phyloP scores from a whole-genome alignment of 2,329 filamentous ascomycete species.

The Hirsutella thompsonii region DNA sequence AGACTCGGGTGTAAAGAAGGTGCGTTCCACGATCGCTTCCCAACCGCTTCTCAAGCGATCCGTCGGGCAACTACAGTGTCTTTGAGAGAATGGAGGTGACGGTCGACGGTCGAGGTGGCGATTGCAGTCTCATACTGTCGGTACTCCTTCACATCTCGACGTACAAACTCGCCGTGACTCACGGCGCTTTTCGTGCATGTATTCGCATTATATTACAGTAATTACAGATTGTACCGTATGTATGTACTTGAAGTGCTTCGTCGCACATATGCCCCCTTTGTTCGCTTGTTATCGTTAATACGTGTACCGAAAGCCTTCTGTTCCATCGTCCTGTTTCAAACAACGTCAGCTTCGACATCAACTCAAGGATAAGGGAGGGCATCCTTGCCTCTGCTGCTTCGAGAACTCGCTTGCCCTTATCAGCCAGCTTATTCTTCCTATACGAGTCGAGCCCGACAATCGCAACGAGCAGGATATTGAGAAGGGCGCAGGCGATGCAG shows the following conservation, averaged over 20 bases:
- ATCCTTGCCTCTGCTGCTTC: constrained; percentile 35
- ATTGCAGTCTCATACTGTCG: too few species aligned
- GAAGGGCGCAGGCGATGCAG: constrained; percentile 35
- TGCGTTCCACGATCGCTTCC: too few species aligned
- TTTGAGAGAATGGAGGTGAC: too few species aligned
- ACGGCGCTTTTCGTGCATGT: too few species aligned
- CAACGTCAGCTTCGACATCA: not conserved
- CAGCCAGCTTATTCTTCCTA: constrained; percentile 33
- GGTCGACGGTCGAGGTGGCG: too few species aligned
- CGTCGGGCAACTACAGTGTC: too few species aligned
- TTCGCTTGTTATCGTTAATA: not conserved
- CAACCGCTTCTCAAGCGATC: too few species aligned
- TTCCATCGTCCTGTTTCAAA: not conserved
- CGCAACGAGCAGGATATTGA: constrained; percentile 32
- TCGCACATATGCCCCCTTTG: not conserved
- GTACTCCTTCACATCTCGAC: too few species aligned
- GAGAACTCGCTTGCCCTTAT: constrained; percentile 37
- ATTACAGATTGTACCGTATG: too few species aligned
- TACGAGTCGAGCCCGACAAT: constrained; percentile 27
- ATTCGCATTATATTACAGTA: too few species aligned
- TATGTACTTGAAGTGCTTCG: not conserved
- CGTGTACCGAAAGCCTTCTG: constrained; percentile 1
- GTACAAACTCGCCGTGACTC: too few species aligned
- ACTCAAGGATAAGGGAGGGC: not conserved
- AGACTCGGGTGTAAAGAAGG: too few species aligned